phyloP scores from a whole-genome alignment of 768 basidiomycete genomes.

The Russula griseocarnosa region DNA sequence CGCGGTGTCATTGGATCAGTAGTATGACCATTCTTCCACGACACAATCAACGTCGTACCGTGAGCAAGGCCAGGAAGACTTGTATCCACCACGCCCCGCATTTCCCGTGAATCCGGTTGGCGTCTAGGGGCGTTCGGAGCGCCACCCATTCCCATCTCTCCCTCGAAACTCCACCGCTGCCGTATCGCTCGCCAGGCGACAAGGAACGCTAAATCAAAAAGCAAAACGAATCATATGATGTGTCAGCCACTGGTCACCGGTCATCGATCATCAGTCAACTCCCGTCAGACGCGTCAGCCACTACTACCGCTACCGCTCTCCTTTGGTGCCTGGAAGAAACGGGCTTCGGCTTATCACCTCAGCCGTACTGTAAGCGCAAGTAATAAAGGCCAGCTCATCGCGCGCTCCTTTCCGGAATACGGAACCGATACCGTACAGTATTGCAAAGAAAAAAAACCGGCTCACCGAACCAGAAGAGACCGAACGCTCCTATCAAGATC shows the following conservation, averaged over 20 bases:
- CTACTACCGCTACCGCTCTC: background rate
- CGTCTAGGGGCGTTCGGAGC: conserved; percentile 25
- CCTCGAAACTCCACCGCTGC: conserved; percentile 13
- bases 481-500: conserved; percentile 65
- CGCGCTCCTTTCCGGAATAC: background rate
- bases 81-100: conserved; percentile 10
- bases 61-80: conserved; percentile 44
- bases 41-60: conserved; percentile 62
- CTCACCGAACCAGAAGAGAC: conserved; percentile 74
- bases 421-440: background rate
- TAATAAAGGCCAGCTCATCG: background rate
- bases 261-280: no score
- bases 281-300: no score
- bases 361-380: background rate
- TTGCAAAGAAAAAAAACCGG: background rate
- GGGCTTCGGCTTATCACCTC: no score
- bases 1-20: conserved; percentile 28
- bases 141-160: conserved; percentile 26
- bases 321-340: background rate
- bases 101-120: conserved; percentile 23
- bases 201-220: conserved; percentile 37
- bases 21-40: conserved; percentile 65
- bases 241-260: background rate
- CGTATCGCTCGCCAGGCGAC: conserved; percentile 41
- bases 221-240: background rate